Percentiles rank a stretch among this genome's conserved stretches.
Conservation (phyloP, 345 rosid genomes). For the Stellera chamaejasme region DNA sequence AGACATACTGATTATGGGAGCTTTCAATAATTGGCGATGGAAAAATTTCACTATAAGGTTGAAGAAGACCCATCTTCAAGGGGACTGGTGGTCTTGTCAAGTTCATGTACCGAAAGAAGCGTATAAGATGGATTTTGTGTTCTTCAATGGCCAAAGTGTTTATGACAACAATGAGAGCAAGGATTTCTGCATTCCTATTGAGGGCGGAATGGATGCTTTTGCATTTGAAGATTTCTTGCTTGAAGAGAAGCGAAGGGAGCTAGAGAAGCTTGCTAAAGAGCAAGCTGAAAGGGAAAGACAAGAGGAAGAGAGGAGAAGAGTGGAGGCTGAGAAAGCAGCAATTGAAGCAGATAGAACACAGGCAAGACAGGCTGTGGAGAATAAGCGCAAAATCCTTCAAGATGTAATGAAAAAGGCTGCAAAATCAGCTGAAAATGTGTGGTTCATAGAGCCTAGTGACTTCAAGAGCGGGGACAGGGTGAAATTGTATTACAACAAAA, state of each 20-base stretch:
- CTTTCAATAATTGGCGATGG: conserved; percentile 94
- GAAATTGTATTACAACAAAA: conserved; percentile 56
- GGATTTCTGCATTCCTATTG: conserved; percentile 62
- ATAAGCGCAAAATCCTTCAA: conserved; percentile 33
- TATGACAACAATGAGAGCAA: conserved; percentile 71
- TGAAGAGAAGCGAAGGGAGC: conserved; percentile 75
- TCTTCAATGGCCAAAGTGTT: conserved; percentile 63
- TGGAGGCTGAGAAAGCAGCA: conserved; percentile 65
- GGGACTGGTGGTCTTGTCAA: conserved; percentile 90
- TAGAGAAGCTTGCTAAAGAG: conserved; percentile 64
- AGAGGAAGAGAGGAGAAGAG: conserved; percentile 66
- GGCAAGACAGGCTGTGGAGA: conserved; percentile 59
- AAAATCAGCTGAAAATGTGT: conserved; percentile 39
- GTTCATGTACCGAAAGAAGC: conserved; percentile 83
- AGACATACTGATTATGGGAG: conserved; percentile 76
- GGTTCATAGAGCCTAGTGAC: conserved; percentile 65
- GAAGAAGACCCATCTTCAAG: conserved; percentile 46
- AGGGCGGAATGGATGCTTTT: conserved; percentile 61
- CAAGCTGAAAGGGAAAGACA: conserved; percentile 68
- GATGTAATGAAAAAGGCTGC: conserved; percentile 44
- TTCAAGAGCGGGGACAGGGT: conserved; percentile 51
- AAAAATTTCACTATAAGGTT: conserved; percentile 62
- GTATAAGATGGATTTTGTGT: conserved; percentile 82
- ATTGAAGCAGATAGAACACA: conserved; percentile 68
- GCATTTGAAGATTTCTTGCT: conserved; percentile 83